Conservation (phyloP, 257 asterid species). For the Salvia splendens region DNA sequence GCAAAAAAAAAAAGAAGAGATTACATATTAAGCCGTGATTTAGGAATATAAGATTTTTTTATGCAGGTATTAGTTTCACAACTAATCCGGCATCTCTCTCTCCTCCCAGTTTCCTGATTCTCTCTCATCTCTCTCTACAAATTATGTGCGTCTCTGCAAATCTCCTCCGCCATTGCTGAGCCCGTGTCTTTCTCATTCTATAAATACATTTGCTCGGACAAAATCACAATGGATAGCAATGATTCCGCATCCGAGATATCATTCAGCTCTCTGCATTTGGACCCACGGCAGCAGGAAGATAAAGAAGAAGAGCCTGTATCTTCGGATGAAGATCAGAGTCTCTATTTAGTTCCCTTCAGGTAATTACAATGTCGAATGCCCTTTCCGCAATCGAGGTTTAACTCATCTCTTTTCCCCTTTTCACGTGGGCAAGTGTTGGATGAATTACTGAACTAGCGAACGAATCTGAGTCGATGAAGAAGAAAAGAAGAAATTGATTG, state of each 20-base stretch:
- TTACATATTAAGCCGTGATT: conserved; percentile 3
- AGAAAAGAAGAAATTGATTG: background rate
- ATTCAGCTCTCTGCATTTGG: conserved; percentile 39
- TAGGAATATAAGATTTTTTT: conserved; percentile 5
- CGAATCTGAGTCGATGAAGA: conserved; percentile 38
- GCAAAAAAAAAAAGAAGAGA: background rate
- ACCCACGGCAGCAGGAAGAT: conserved; percentile 38
- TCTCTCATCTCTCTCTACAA: conserved; percentile 39
- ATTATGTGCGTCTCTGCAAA: conserved; percentile 53
- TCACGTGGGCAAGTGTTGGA: conserved; percentile 14
- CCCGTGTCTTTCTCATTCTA: conserved; percentile 50
- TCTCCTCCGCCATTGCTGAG: conserved; percentile 73
- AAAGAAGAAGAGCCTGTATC: conserved; percentile 44
- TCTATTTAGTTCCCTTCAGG: conserved; percentile 91
- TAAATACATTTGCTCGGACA: conserved; percentile 29
- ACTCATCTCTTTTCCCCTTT: background rate
- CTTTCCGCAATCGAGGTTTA: conserved; percentile 20
- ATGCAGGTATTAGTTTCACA: conserved; percentile 49
- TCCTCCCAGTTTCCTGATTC: conserved; percentile 32
- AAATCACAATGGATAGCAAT: conserved; percentile 48
- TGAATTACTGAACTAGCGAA: conserved; percentile 24
- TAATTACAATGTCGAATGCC: conserved; percentile 27
- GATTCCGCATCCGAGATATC: conserved; percentile 46
- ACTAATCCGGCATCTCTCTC: conserved; percentile 63
- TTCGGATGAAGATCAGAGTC: conserved; percentile 66